phyloP scores from a whole-genome alignment of 139 green algal genomes.

The Auxenochlorella protothecoides region DNA sequence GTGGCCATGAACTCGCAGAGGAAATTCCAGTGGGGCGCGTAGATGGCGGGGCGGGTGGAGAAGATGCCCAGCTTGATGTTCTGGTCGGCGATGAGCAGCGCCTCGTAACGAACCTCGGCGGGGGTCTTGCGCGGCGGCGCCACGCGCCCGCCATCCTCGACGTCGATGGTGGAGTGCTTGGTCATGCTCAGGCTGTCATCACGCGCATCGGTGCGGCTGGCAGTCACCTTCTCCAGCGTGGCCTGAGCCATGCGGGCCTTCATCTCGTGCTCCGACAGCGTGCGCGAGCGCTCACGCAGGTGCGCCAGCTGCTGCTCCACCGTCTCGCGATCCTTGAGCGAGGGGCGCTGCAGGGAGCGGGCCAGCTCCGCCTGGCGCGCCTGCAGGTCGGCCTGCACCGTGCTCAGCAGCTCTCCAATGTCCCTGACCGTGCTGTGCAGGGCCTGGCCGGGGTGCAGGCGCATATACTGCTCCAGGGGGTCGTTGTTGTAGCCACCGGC shows the following conservation, averaged over 20 bases:
- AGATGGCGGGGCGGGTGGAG: constrained; percentile 47
- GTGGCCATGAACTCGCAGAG: constrained; percentile 20
- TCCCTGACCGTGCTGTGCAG: no score
- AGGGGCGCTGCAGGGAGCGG: no score
- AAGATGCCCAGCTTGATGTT: constrained; percentile 60
- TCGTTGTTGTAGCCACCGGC: not conserved
- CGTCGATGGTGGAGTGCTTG: no score
- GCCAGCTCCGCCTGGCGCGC: no score
- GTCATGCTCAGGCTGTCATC: not conserved
- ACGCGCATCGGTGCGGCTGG: not conserved
- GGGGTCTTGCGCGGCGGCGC: not conserved
- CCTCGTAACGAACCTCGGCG: not conserved
- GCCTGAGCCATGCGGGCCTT: not conserved
- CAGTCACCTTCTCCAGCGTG: not conserved
- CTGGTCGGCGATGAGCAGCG: constrained; percentile 37
- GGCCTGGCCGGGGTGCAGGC: not conserved
- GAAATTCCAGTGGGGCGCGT: constrained; percentile 32
- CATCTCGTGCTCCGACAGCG: not conserved
- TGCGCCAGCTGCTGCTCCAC: no score
- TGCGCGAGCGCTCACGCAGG: no score
- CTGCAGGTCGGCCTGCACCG: no score
- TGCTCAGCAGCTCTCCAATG: no score
- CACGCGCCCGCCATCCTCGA: not conserved
- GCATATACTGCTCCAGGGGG: no score
- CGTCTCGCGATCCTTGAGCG: no score